A percentile compares a stretch with the other conserved stretches of the same genome.
Evolutionary conservation across 2,329 filamentous ascomycete genomes (phyloP).

Genomic region (Aphanocladium album): DNA sequence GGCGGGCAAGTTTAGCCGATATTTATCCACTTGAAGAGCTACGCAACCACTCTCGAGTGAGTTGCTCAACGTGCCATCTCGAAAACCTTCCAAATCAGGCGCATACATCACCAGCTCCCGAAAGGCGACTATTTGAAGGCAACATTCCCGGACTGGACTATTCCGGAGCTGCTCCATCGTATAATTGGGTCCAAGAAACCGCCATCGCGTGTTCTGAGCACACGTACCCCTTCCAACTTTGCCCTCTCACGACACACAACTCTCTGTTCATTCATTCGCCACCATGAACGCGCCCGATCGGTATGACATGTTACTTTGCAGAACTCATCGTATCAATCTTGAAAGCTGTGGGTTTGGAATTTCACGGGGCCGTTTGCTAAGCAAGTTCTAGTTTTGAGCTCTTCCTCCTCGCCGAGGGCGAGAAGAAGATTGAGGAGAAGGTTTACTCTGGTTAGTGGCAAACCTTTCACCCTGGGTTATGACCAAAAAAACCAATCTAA

Average conservation of each 20-base stretch:
- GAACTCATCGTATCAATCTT: too few species aligned
- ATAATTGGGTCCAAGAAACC: neutral
- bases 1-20: constrained; percentile 7
- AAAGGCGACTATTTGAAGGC: neutral
- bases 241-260: neutral
- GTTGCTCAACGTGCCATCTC: neutral
- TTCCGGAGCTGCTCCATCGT: too few species aligned
- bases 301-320: constrained; percentile 31
- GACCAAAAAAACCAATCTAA: neutral
- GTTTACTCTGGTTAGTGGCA: constrained; percentile 73
- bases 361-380: constrained; percentile 16
- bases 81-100: neutral
- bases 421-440: constrained; percentile 90
- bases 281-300: constrained; percentile 53
- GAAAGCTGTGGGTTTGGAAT: too few species aligned
- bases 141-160: neutral
- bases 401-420: constrained; percentile 78
- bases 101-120: neutral
- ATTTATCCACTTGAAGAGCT: constrained; percentile 6
- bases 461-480: neutral
- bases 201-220: neutral
- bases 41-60: neutral
- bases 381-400: constrained; percentile 70
- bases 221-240: neutral
- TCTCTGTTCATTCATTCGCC: neutral